These are phyloP conservation scores for Ceratocystis cubensis DNA, from an alignment of 2,329 filamentous ascomycete genomes.

Conservation along the genomic window DNA sequence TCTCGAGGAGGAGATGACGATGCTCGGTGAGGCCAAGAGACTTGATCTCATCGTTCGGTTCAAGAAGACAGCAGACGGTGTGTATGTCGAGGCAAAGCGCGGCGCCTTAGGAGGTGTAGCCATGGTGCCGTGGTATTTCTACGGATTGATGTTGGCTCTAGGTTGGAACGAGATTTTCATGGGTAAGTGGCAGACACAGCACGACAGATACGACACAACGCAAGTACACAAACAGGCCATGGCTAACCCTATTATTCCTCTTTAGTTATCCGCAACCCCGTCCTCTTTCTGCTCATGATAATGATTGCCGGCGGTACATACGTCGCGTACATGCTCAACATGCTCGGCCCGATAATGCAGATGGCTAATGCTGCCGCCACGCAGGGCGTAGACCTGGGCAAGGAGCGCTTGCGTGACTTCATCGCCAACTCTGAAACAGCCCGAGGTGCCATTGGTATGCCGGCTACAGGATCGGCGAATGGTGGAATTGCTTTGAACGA, in stretches of 20 bases:
- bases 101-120: conserved; percentile 91
- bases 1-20: conserved; percentile 88
- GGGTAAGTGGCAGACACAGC: conserved; percentile 45
- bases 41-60: conserved; percentile 88
- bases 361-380: conserved; percentile 81
- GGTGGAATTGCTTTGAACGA: conserved; percentile 43
- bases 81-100: conserved; percentile 95
- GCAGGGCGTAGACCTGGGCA: conserved; percentile 83
- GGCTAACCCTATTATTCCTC: background rate
- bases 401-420: conserved; percentile 81
- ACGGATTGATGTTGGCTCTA: conserved; percentile 71
- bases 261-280: conserved; percentile 78
- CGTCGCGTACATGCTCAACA: conserved; percentile 82
- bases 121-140: conserved; percentile 91
- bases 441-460: conserved; percentile 69
- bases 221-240: background rate
- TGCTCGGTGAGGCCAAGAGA: conserved; percentile 79
- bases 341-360: conserved; percentile 89
- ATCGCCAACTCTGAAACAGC: conserved; percentile 78
- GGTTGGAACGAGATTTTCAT: conserved; percentile 99
- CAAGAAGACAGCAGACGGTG: conserved; percentile 95
- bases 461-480: conserved; percentile 27
- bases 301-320: conserved; percentile 66
- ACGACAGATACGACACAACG: background rate
- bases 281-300: conserved; percentile 83